Evolutionary conservation across 2,329 filamentous ascomycete genomes (phyloP), one percentile per base, ranked within the genome.

Genomic region (Aspergillus hortae): DNA sequence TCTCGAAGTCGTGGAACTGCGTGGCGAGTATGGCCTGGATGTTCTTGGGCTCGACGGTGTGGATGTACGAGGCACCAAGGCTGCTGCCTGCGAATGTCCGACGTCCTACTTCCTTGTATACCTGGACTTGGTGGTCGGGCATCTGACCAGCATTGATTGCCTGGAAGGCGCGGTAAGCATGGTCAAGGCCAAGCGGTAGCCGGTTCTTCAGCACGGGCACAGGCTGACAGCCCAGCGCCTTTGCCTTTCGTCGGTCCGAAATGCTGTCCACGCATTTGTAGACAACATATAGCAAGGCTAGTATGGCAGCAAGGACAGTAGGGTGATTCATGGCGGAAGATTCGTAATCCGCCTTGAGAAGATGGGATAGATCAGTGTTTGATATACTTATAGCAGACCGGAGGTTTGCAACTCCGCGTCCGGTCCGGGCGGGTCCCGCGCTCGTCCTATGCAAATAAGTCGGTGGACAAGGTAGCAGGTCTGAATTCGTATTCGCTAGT

Each of bases 11-110:
- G 49, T 77, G 69, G 62, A 84, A 84, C 47, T 82, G 75, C 30
- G 75, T 76, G 0, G 81, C 77, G 11, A 85, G 68, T 3, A 83
- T 62, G 0, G 80, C 73, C 60, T 84, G 81, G 54, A 85, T 65
- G 51, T 85, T 83, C 49, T 79, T 76, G 1, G 79, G 77, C 35
- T 84, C 80, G 27, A 38, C 12, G 9, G 35, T 38, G 12, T 38
- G 10, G 35, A 38, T 38, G 15, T n/a, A n/a, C 6, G 35, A 11
- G 12, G 35, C 14, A 6, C 35, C 35, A 6, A 38, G 15, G 15
- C 14, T 17, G 35, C 15, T 38, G 35, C 14, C 12, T 2, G 14
- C 14, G 35, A 38, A 38, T 6, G 35, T 38, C 11, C 35, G 35
- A n/a, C 12, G 35, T n/a, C 14, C 35, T 38, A n/a, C 35, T 2